A percentile compares a stretch with the other conserved stretches of the same genome.
These are phyloP conservation scores for Macrolepiota albuminosa DNA, from an alignment of 768 basidiomycete genomes.

Conservation along the genomic window DNA sequence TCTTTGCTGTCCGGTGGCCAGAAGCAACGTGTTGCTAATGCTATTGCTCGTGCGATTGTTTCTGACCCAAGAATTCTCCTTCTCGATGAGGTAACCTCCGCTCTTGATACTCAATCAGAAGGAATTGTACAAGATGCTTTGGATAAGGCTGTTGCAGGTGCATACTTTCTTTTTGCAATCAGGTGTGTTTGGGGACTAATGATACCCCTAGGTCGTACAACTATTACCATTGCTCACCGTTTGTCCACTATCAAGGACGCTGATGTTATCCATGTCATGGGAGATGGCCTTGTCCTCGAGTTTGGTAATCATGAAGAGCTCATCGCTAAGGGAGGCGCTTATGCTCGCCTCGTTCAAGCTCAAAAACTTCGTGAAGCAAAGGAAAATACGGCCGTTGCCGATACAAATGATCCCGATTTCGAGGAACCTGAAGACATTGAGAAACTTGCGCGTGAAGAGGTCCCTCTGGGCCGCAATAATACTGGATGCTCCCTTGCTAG, in stretches of 20 bases:
- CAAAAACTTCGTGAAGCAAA: slow-evolving; percentile 70
- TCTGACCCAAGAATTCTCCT: slow-evolving; percentile 83
- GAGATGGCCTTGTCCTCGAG: slow-evolving; percentile 78
- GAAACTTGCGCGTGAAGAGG: no score
- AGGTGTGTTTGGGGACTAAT: background rate
- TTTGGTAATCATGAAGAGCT: slow-evolving; percentile 74
- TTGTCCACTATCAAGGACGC: slow-evolving; percentile 85
- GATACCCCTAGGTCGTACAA: slow-evolving; percentile 50
- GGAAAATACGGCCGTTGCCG: slow-evolving; percentile 17
- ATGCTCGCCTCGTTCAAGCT: slow-evolving; percentile 70
- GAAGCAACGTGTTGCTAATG: slow-evolving; percentile 85
- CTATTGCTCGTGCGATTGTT: slow-evolving; percentile 87
- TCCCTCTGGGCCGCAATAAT: no score
- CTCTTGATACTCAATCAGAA: slow-evolving; percentile 85
- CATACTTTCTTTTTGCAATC: background rate
- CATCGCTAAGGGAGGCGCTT: slow-evolving; percentile 56
- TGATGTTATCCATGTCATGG: slow-evolving; percentile 84
- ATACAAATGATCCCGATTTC: no score
- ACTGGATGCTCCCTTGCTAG: slow-evolving; percentile 56
- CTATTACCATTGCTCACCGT: slow-evolving; percentile 78
- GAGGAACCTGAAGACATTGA: no score
- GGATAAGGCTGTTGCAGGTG: slow-evolving; percentile 76
- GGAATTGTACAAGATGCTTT: slow-evolving; percentile 88
- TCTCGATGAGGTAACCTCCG: slow-evolving; percentile 87
- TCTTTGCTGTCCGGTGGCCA: slow-evolving; percentile 82